These are phyloP conservation scores for Chalciporus piperatus DNA, from an alignment of 768 basidiomycete genomes.

Conservation along the genomic window DNA sequence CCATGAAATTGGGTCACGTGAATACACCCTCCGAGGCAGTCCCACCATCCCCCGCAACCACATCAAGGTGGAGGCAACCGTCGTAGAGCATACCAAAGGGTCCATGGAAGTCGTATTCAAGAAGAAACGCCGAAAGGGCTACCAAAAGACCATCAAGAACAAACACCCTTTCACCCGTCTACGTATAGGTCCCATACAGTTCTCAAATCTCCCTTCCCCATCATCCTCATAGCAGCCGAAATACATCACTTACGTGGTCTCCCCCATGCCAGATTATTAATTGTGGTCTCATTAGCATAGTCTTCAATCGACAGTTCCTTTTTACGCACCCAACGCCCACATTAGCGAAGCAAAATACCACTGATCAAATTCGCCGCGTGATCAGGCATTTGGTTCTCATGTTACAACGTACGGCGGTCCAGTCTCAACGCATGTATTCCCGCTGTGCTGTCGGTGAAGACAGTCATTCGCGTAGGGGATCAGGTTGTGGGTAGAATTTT, in stretches of 20 bases:
- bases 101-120: constrained; percentile 90
- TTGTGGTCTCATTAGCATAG: no score
- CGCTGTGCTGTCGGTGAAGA: no score
- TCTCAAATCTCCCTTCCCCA: constrained; percentile 34
- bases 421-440: no score
- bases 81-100: constrained; percentile 97
- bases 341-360: no score
- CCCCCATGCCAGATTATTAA: no score
- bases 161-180: constrained; percentile 97
- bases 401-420: no score
- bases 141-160: constrained; percentile 88
- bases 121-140: constrained; percentile 98
- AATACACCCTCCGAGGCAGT: constrained; percentile 85
- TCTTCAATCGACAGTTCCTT: no score
- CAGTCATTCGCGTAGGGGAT: no score
- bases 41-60: constrained; percentile 63
- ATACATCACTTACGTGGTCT: no score
- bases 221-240: constrained; percentile 24
- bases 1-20: constrained; percentile 92
- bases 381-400: no score
- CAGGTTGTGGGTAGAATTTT: no score
- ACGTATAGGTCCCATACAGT: constrained; percentile 78
- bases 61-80: constrained; percentile 80
- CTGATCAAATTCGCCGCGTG: no score
- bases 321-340: background rate